Evolutionary conservation across 2,329 filamentous ascomycete genomes (phyloP), one percentile per base, ranked within the genome.

Genomic region (Penicillium italicum): DNA sequence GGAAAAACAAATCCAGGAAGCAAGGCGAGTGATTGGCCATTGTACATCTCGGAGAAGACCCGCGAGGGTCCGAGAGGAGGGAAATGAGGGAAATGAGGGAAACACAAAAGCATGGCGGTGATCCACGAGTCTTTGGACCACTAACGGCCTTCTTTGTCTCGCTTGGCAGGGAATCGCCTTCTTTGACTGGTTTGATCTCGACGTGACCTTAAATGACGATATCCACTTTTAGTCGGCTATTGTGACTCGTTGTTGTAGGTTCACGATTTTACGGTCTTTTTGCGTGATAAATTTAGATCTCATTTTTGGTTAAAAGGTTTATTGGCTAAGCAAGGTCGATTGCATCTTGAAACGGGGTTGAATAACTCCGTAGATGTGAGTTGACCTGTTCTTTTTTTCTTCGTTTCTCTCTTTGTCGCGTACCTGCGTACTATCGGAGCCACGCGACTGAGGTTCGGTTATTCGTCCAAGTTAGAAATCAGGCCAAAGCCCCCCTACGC

Each of bases 121-220:
- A 61, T 56, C 56, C 60, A 61, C 61, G 57, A 62, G 50, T 24
- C 16, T 41, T 37, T 18, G 16, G 42, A 26, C 41, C 53, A 49
- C 14, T 51, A 34, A 55, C 47, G 53, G 47, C 5, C 42, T 10
- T 57, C n/a, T 16, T 41, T 49, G 33, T 20, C 51, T 55, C 53
- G 47, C 53, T 55, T 55, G 53, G 53, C 53, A 45, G 40, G 22
- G 26, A 40, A 51, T 41, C 16, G 4, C 34, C 28, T 24, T 2
- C 5, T 22, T 30, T 51, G 41, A 55, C 47, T 55, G 47, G 47
- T 34, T n/a, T 30, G 10, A 40, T 14, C 28, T n/a, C 33, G 31
- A 46, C 10, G 22, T 38, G 36, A 49, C 51, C 45, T 50, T 42
- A 49, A 34, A 49, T 53, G 43, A 49, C 20, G 9, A 31, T 5